Conservation (phyloP, 345 rosid genomes). For the Citrus reticulata region DNA sequence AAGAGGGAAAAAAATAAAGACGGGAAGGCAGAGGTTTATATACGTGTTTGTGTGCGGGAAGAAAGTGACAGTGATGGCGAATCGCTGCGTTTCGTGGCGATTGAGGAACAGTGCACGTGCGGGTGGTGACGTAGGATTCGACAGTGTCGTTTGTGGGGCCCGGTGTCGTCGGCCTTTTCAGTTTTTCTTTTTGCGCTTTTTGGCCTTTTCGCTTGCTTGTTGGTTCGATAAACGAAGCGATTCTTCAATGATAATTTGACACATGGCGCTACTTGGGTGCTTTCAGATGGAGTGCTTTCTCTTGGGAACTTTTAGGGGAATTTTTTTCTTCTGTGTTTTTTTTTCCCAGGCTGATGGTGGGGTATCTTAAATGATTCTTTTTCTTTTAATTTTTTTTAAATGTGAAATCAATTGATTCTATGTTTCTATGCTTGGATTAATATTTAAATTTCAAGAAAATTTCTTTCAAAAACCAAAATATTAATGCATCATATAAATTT, state of each 20-base stretch:
- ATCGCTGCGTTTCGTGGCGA: slow-evolving; percentile 7
- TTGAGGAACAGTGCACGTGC: slow-evolving; percentile 10
- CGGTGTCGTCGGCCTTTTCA: background rate
- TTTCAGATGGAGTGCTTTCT: background rate
- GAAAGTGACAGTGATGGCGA: background rate
- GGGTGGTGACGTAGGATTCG: slow-evolving; percentile 26
- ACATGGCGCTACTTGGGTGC: background rate
- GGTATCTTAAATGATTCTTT: background rate
- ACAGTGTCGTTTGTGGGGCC: background rate
- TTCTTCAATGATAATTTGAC: slow-evolving; percentile 14
- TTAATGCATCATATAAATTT: background rate
- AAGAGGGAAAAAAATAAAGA: background rate
- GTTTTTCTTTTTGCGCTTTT: background rate
- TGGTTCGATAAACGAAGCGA: background rate
- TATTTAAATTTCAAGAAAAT: no score
- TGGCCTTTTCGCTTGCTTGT: background rate
- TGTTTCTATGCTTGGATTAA: background rate
- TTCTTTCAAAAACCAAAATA: no score
- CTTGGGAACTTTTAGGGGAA: background rate
- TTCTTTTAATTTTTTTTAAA: background rate
- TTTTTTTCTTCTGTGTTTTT: no score
- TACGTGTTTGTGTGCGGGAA: background rate
- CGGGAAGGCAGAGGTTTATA: background rate
- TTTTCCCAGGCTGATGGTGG: no score
- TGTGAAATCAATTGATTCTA: background rate